Percentiles rank a stretch among this genome's conserved stretches.
Conservation (phyloP, 2,329 filamentous ascomycete species). For the Colletotrichum sp. region DNA sequence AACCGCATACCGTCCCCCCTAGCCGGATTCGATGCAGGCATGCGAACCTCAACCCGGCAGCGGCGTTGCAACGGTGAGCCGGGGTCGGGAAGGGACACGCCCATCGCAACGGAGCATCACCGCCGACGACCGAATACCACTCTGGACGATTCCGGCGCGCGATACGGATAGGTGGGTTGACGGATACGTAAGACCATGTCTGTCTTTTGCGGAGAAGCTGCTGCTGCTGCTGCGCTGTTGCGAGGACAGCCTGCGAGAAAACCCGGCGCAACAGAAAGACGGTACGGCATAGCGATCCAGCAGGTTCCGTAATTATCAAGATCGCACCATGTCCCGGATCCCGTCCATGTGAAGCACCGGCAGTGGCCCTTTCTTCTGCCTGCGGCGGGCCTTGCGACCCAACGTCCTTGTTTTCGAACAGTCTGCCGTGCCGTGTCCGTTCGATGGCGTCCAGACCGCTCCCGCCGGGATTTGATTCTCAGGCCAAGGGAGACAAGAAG, state of each 20-base stretch:
- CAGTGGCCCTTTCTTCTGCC: background rate
- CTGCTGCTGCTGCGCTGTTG: background rate
- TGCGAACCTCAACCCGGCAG: background rate
- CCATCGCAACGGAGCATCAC: constrained; percentile 1
- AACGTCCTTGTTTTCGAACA: background rate
- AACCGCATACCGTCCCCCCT: background rate
- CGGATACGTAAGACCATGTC: background rate
- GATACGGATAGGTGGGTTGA: background rate
- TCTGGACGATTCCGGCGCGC: constrained; percentile 3
- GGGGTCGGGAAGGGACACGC: background rate
- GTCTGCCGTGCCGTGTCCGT: background rate
- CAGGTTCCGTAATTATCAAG: background rate
- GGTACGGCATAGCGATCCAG: background rate
- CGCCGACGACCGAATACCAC: constrained; percentile 18
- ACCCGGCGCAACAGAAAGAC: background rate
- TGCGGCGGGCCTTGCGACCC: background rate
- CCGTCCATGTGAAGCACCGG: constrained; percentile 6
- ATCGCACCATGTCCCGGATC: constrained; percentile 8
- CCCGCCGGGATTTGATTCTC: background rate
- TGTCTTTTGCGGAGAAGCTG: background rate
- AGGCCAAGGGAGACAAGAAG: background rate
- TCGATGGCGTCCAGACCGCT: background rate
- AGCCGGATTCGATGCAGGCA: background rate
- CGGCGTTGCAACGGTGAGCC: constrained; percentile 1
- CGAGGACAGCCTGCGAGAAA: background rate